Evolutionary conservation across 1,284 basidiomycete species (phyloP), one percentile per base, ranked within the genome.

Genomic region (Neonothopanus nambi): DNA sequence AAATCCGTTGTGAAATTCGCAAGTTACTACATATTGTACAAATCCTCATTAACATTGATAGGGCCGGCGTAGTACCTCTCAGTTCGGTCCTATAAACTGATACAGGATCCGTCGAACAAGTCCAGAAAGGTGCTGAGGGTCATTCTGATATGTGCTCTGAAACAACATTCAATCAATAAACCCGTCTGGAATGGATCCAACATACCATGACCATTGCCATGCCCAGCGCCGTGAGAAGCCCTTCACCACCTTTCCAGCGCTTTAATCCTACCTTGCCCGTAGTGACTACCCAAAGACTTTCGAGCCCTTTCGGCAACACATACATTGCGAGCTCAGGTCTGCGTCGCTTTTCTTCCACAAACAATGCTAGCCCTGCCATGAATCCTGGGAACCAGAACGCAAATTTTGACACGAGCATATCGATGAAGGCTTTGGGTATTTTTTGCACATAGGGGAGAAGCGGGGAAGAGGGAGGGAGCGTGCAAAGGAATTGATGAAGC

Each of bases 311-410:
- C n/a, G 95, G 95, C 37, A 98, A 73, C 3, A 94, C 93, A 68
- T 96, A 99, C 87, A 97, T 95, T 24, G 95, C 93, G 58, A 96
- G 73, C 70, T 96, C 93, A 3, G 83, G 85, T 12, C 93, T 78
- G 13, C 93, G 76, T 48, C 85, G 75, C 68, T 85, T 88, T 65
- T 94, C 93, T 65, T 99, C 96, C 3, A 96, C 81, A 52, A 98
- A 85, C 37, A 98, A 75, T 12, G 91, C 82, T 2, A 95, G 63
- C 15, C 89, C 93, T 8, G 90, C 81, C 5, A 86, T 67, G 55
- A 95, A 80, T 0, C 95, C 95, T 5, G 85, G 79, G 4, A 92
- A 36, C 81, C 84, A 91, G 70, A 86, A 91, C n/a, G 84, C 81
- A 49, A 76, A 77, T 63, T 86, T 89, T 41, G 85, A 84, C 47